These are phyloP conservation scores for Avena atlantica DNA, from an alignment of 176 grass and related monocot genomes.

Conservation along the genomic window DNA sequence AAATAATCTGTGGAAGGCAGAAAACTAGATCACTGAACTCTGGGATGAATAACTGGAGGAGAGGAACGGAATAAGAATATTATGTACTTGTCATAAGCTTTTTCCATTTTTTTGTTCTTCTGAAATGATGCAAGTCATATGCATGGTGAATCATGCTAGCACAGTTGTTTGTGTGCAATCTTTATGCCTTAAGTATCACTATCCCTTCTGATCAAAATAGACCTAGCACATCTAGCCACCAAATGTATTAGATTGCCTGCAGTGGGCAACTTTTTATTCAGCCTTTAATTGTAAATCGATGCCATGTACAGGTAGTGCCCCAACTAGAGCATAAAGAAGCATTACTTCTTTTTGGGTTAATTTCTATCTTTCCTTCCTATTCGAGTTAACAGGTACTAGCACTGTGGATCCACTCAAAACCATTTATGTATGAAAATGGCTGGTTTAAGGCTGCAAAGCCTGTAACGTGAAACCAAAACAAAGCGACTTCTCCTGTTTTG, in stretches of 20 bases:
- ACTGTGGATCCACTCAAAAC: background rate
- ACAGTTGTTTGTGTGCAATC: background rate
- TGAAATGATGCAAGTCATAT: background rate
- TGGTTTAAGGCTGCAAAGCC: background rate
- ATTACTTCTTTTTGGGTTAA: background rate
- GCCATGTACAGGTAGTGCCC: background rate
- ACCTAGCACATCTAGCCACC: background rate
- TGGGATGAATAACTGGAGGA: background rate
- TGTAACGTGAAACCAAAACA: background rate
- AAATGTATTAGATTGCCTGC: conserved; percentile 5
- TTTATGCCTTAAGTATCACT: conserved; percentile 7
- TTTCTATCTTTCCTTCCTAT: background rate
- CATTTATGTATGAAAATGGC: background rate
- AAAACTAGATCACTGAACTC: background rate
- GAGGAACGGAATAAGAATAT: background rate
- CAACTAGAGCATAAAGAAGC: background rate
- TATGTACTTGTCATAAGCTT: background rate
- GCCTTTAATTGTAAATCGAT: background rate
- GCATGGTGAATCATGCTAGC: conserved; percentile 5
- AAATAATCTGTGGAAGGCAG: background rate
- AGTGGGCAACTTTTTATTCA: background rate
- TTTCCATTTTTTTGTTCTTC: background rate
- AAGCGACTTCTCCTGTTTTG: background rate
- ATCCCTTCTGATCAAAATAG: conserved; percentile 5
- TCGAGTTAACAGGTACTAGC: background rate